These are phyloP conservation scores for Psilocybe cyanescens DNA, from an alignment of 768 basidiomycete species.

Conservation along the genomic window DNA sequence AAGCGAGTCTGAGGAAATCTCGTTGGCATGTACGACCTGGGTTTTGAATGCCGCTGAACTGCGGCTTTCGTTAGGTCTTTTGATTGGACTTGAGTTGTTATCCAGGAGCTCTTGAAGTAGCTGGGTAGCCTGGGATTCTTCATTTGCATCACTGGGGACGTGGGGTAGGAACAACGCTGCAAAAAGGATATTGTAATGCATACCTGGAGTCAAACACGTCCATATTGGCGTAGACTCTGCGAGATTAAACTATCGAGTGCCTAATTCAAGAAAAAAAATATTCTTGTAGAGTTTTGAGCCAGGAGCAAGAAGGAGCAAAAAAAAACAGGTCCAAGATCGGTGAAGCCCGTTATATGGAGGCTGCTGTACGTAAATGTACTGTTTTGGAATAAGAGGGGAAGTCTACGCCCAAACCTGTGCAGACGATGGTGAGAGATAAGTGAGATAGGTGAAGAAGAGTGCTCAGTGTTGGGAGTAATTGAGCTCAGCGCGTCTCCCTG, in stretches of 20 bases:
- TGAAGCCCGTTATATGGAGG: slow-evolving; percentile 1
- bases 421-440: background rate
- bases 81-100: slow-evolving; percentile 20
- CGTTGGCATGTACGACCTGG: slow-evolving; percentile 30
- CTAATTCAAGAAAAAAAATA: background rate
- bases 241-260: no score
- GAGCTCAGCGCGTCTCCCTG: background rate
- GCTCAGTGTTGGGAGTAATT: background rate
- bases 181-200: slow-evolving; percentile 20
- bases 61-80: slow-evolving; percentile 20
- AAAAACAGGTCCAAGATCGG: background rate
- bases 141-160: slow-evolving; percentile 41
- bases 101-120: slow-evolving; percentile 50
- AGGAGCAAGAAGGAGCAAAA: slow-evolving; percentile 1
- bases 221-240: slow-evolving; percentile 28
- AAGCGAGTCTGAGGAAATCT: slow-evolving; percentile 46
- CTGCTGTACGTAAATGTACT: slow-evolving; percentile 9
- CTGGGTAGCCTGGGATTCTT: slow-evolving; percentile 57
- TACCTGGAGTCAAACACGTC: slow-evolving; percentile 41
- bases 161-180: slow-evolving; percentile 1
- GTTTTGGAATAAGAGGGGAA: background rate
- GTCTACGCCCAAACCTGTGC: background rate
- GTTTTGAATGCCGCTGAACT: slow-evolving; percentile 18
- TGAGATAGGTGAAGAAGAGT: background rate
- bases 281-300: background rate